Evolutionary conservation across 495 filamentous ascomycete genomes (phyloP).

Genomic region (Podospora pseudopauciseta): DNA sequence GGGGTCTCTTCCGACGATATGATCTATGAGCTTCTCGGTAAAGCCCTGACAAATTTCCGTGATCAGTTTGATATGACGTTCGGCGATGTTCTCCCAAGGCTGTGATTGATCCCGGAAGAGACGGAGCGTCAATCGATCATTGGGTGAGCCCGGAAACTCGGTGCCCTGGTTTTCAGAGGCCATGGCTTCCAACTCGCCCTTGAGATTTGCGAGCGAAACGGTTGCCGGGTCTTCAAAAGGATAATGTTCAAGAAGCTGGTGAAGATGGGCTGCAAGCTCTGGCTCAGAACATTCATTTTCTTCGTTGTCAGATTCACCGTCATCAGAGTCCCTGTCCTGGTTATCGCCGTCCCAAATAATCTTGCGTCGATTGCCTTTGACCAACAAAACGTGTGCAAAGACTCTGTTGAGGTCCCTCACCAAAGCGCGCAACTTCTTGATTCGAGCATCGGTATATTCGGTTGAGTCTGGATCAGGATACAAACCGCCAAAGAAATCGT

Average conservation of each 20-base stretch:
- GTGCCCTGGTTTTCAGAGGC: conserved; percentile 24
- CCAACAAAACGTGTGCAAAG: conserved; percentile 19
- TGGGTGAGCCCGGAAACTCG: conserved; percentile 26
- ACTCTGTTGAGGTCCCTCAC: conserved; percentile 25
- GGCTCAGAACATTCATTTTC: background rate
- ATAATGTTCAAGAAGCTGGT: conserved; percentile 21
- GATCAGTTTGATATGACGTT: conserved; percentile 18
- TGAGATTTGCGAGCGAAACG: conserved; percentile 6
- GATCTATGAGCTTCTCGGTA: conserved; percentile 18
- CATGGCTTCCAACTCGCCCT: conserved; percentile 14
- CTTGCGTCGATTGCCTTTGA: conserved; percentile 21
- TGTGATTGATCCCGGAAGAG: conserved; percentile 25
- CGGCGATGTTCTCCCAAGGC: conserved; percentile 25
- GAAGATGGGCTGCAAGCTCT: conserved; percentile 23
- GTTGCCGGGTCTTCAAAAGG: conserved; percentile 19
- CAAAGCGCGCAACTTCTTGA: conserved; percentile 25
- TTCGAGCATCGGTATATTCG: background rate
- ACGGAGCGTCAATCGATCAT: conserved; percentile 19
- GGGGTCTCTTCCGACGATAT: conserved; percentile 23
- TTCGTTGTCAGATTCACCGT: background rate
- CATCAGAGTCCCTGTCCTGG: conserved; percentile 5
- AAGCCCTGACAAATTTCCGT: conserved; percentile 15
- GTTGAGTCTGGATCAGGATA: background rate
- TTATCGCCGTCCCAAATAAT: conserved; percentile 18
- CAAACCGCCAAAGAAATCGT: conserved; percentile 29